phyloP scores from a whole-genome alignment of 129 eudicot species.

The Helichrysum umbraculigerum region DNA sequence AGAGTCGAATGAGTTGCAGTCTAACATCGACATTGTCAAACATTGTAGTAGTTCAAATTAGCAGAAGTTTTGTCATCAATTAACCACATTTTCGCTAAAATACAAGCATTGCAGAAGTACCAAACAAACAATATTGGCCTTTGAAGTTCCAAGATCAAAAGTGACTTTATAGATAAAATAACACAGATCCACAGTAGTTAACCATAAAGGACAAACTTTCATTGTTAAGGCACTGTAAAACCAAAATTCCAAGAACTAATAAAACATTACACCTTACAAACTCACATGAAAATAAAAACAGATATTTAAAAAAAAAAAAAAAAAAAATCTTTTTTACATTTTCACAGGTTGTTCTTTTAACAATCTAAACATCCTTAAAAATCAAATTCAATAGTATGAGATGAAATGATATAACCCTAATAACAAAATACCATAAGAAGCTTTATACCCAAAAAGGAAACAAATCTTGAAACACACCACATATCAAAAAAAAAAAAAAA shows the following conservation, averaged over 20 bases:
- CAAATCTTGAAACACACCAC: constrained; percentile 25
- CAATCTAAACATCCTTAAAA: neutral
- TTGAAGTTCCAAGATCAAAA: constrained; percentile 16
- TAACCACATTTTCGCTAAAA: neutral
- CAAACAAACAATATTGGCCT: neutral
- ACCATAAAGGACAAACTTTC: constrained; percentile 25
- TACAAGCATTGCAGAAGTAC: neutral
- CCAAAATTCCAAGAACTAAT: constrained; percentile 10
- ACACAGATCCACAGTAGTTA: constrained; percentile 22
- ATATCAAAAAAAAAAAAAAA: neutral
- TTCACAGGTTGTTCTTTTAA: neutral
- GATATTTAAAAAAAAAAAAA: too few species aligned
- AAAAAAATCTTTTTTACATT: neutral
- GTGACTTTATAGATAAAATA: constrained; percentile 14
- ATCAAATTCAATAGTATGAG: neutral
- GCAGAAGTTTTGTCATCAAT: constrained; percentile 7
- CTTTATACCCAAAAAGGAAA: constrained; percentile 32
- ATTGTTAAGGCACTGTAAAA: constrained; percentile 23
- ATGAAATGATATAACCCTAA: constrained; percentile 13
- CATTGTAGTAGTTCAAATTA: neutral
- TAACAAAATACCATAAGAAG: constrained; percentile 16
- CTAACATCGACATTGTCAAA: constrained; percentile 2
- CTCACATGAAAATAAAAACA: neutral
- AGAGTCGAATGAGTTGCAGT: constrained; percentile 16
- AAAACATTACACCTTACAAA: constrained; percentile 13